Evolutionary conservation across 2,329 filamentous ascomycete species (phyloP).

Genomic region (Setomelanomma holmii): DNA sequence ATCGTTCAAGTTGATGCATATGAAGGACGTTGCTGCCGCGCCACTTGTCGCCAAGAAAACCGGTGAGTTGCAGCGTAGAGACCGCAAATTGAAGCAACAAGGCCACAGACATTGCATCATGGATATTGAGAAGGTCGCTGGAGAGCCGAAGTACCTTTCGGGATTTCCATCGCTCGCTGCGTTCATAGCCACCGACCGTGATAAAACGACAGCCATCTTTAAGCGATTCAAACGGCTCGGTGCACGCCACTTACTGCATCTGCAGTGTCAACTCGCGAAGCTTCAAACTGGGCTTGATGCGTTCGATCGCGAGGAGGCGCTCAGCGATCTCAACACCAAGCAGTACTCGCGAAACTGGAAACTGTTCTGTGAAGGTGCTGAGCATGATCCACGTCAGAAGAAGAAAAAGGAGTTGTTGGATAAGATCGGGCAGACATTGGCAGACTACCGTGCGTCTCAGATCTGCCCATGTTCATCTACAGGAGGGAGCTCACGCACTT

Average conservation of each 20-base stretch:
- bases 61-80: neutral
- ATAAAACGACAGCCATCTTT: constrained; percentile 19
- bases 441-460: neutral
- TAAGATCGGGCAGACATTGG: neutral
- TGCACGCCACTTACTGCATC: constrained; percentile 21
- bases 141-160: neutral
- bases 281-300: constrained; percentile 10
- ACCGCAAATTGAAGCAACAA: neutral
- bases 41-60: neutral
- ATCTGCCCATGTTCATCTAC: too few species aligned
- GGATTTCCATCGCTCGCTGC: constrained; percentile 23
- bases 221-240: constrained; percentile 20
- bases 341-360: neutral
- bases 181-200: constrained; percentile 23
- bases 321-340: neutral
- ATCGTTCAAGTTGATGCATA: neutral
- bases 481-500: constrained; percentile 9
- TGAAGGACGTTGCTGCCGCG: neutral
- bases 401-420: neutral
- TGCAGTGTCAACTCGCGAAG: constrained; percentile 20
- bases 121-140: neutral
- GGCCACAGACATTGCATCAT: neutral
- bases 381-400: neutral
- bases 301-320: constrained; percentile 17
- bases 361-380: neutral